Percentiles rank a stretch among this genome's conserved stretches.
These are phyloP conservation scores for Vitis hybrid DNA, from an alignment of 177 flowering plant genomes.

Conservation along the genomic window DNA sequence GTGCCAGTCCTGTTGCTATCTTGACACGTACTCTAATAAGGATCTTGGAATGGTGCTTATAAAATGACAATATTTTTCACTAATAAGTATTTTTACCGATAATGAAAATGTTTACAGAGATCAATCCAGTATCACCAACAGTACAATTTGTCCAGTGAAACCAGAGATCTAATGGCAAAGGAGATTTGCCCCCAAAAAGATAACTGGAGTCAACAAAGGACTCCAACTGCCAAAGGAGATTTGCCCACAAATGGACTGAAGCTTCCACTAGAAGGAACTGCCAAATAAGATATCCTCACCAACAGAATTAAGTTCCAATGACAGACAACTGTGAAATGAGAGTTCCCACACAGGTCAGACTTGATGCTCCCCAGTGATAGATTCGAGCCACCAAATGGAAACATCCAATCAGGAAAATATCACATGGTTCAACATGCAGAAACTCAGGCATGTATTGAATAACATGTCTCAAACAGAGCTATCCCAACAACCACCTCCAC, in stretches of 20 bases:
- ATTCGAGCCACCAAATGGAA: conserved; percentile 10
- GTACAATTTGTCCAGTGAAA: too few relatives aligned
- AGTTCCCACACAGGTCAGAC: too few relatives aligned
- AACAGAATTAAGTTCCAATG: background rate
- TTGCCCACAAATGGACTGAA: too few relatives aligned
- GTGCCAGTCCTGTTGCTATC: background rate
- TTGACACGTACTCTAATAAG: conserved; percentile 7
- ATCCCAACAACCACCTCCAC: background rate
- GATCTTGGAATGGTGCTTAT: background rate
- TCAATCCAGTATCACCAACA: too few relatives aligned
- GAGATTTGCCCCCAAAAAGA: too few relatives aligned
- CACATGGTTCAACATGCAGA: conserved; percentile 6
- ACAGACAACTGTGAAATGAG: too few relatives aligned
- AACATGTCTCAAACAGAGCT: background rate
- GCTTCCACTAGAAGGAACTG: too few relatives aligned
- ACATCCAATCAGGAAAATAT: conserved; percentile 7
- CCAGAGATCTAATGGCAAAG: too few relatives aligned
- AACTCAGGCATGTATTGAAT: background rate
- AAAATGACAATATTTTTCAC: background rate
- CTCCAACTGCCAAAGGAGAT: too few relatives aligned
- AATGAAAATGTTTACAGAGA: too few relatives aligned
- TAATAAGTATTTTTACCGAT: background rate
- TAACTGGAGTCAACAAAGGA: too few relatives aligned
- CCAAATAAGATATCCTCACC: conserved; percentile 6
- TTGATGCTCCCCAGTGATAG: too few relatives aligned